These are phyloP conservation scores for Wakefieldia striispora DNA, from an alignment of 768 basidiomycete species.

Conservation along the genomic window DNA sequence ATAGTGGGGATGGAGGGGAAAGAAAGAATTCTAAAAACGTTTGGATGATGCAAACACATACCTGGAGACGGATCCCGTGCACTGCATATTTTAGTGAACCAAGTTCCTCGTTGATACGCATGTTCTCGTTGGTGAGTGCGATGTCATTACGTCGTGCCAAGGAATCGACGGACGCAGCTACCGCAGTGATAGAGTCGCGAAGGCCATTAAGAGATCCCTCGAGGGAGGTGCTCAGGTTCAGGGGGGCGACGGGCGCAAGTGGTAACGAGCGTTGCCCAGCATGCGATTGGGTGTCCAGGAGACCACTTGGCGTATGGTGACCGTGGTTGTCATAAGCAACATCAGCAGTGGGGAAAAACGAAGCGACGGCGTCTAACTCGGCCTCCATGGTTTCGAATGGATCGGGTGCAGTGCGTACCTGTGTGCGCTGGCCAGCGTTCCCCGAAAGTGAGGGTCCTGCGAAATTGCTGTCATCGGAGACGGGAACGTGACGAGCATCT, in stretches of 20 bases:
- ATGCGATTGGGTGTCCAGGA: constrained; percentile 22
- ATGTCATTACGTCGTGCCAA: constrained; percentile 63
- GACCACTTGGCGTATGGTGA: constrained; percentile 15
- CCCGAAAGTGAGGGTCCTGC: constrained; percentile 21
- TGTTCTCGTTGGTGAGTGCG: constrained; percentile 65
- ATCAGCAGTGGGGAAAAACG: constrained; percentile 28
- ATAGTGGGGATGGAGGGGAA: not conserved
- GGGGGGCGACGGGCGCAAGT: constrained; percentile 49
- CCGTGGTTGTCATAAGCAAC: constrained; percentile 21
- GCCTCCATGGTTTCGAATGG: constrained; percentile 17
- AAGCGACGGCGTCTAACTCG: constrained; percentile 26
- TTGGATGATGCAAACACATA: constrained; percentile 31
- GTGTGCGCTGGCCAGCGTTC: constrained; percentile 10
- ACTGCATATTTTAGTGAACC: constrained; percentile 64
- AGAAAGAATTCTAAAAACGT: constrained; percentile 1
- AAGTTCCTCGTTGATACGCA: constrained; percentile 72
- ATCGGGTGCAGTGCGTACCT: constrained; percentile 12
- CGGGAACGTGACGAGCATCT: constrained; percentile 9
- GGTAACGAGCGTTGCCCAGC: constrained; percentile 28
- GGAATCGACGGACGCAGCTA: constrained; percentile 61
- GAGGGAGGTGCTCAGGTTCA: constrained; percentile 60
- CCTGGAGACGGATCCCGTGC: constrained; percentile 80
- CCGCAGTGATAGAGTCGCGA: constrained; percentile 55
- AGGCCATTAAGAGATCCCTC: constrained; percentile 60
- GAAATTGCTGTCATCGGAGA: constrained; percentile 8